phyloP scores from a whole-genome alignment of 352 stramenopile species.

The Pythium sp. region DNA sequence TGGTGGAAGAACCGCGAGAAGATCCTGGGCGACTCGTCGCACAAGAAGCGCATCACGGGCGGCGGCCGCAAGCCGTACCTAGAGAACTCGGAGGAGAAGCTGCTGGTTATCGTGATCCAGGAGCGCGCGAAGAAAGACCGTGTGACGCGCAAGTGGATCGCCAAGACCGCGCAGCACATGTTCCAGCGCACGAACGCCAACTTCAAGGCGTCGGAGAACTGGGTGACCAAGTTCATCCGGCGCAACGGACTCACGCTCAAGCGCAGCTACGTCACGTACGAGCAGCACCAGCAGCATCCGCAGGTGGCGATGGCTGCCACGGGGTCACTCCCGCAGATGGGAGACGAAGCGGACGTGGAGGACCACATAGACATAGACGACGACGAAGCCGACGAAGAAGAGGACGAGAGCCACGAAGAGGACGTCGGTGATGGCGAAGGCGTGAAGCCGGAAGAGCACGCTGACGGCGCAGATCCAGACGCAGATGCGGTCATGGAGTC shows the following conservation, averaged over 20 bases:
- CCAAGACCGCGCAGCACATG: conserved; percentile 82
- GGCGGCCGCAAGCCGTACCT: conserved; percentile 71
- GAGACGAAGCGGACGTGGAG: conserved; percentile 4
- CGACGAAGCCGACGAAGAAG: conserved; percentile 13
- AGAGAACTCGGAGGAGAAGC: conserved; percentile 63
- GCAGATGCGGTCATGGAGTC: not conserved
- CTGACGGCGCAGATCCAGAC: not conserved
- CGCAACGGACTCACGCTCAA: conserved; percentile 76
- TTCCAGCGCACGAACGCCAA: conserved; percentile 68
- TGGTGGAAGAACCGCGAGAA: conserved; percentile 86
- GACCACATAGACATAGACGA: conserved; percentile 13
- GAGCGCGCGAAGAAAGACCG: conserved; percentile 75
- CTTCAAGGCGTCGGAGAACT: conserved; percentile 82
- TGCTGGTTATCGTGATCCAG: conserved; percentile 74
- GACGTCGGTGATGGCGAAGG: conserved; percentile 3
- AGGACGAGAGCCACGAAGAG: not conserved
- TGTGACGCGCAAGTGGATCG: conserved; percentile 82
- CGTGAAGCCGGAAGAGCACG: not conserved
- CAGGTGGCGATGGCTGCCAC: not conserved
- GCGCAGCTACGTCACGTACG: conserved; percentile 73
- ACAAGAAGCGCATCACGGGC: conserved; percentile 71
- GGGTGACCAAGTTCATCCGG: conserved; percentile 82
- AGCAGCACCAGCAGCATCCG: conserved; percentile 33
- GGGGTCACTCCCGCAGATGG: conserved; percentile 13
- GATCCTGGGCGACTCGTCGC: conserved; percentile 65